Evolutionary conservation across 23 red algal genomes (phyloP).

Genomic region (Gracilaria gracilis): DNA sequence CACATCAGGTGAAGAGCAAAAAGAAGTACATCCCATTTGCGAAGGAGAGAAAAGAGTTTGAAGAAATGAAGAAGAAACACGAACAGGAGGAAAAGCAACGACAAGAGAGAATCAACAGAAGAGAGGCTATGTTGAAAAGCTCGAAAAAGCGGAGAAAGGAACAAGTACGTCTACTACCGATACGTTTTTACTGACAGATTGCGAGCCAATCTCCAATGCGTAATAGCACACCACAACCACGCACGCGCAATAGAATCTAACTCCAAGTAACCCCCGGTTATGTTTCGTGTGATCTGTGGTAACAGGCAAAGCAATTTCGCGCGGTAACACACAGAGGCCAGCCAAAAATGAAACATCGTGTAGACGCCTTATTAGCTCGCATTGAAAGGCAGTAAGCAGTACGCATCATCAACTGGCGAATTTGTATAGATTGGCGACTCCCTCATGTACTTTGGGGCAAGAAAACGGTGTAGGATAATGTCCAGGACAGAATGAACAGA

Average conservation of each 20-base stretch:
- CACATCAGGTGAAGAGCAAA: neutral
- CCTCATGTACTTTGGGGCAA: slow-evolving; percentile 35
- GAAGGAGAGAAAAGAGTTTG: slow-evolving; percentile 47
- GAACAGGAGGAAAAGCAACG: slow-evolving; percentile 23
- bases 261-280: neutral
- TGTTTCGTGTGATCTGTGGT: neutral
- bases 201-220: neutral
- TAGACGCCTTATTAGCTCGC: slow-evolving; percentile 51
- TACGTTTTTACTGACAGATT: neutral
- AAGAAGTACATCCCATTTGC: slow-evolving; percentile 48
- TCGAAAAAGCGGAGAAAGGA: slow-evolving; percentile 53
- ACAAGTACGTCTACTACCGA: slow-evolving; percentile 31
- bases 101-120: slow-evolving; percentile 31
- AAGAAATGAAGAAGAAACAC: slow-evolving; percentile 42
- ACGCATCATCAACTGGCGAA: neutral
- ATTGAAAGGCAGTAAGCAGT: slow-evolving; percentile 43
- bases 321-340: slow-evolving; percentile 52
- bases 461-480: slow-evolving; percentile 62
- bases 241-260: slow-evolving; percentile 16
- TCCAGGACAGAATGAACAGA: slow-evolving; percentile 73
- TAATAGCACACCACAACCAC: neutral
- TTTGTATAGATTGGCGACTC: neutral
- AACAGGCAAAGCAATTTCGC: slow-evolving; percentile 63
- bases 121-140: slow-evolving; percentile 57
- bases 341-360: slow-evolving; percentile 58